These are phyloP conservation scores for Jaltomata sinuosa DNA, from an alignment of 257 asterid species.

Conservation along the genomic window DNA sequence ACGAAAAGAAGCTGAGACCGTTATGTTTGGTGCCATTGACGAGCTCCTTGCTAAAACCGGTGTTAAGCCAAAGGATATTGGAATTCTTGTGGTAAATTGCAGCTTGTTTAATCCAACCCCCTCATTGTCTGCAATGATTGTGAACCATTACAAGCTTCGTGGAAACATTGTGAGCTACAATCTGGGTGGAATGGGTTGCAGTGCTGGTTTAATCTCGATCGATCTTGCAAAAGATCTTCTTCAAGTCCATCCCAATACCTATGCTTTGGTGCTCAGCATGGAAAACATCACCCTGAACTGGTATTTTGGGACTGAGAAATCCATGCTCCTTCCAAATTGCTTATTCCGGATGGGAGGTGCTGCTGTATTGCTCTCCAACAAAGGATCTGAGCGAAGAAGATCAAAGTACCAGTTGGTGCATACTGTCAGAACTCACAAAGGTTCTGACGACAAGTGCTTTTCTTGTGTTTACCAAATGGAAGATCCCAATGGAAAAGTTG, in stretches of 20 bases:
- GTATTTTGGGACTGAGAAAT: slow-evolving; percentile 25
- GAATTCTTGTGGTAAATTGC: slow-evolving; percentile 28
- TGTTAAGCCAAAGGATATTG: slow-evolving; percentile 24
- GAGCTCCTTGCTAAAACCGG: slow-evolving; percentile 19
- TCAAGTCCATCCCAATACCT: slow-evolving; percentile 22
- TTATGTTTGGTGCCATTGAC: slow-evolving; percentile 25
- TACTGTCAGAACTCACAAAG: slow-evolving; percentile 24
- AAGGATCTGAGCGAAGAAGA: slow-evolving; percentile 11
- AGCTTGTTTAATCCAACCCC: slow-evolving; percentile 31
- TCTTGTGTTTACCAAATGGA: slow-evolving; percentile 18
- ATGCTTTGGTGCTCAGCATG: slow-evolving; percentile 28
- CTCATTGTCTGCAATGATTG: slow-evolving; percentile 27
- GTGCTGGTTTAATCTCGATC: slow-evolving; percentile 28
- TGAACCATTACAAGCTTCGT: slow-evolving; percentile 30
- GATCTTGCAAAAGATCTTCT: slow-evolving; percentile 32
- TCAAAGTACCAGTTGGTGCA: slow-evolving; percentile 21
- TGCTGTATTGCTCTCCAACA: slow-evolving; percentile 26
- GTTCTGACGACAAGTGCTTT: slow-evolving; percentile 23
- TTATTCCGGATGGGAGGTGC: slow-evolving; percentile 56
- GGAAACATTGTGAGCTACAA: slow-evolving; percentile 27
- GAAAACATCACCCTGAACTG: slow-evolving; percentile 26
- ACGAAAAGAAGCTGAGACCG: slow-evolving; percentile 22
- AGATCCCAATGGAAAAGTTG: slow-evolving; percentile 20
- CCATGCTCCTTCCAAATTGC: slow-evolving; percentile 43
- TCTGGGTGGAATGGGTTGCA: slow-evolving; percentile 38